A percentile compares a stretch with the other conserved stretches of the same genome.
These are phyloP conservation scores for Lactuca sativa DNA, from an alignment of 129 eudicot species.

Conservation along the genomic window DNA sequence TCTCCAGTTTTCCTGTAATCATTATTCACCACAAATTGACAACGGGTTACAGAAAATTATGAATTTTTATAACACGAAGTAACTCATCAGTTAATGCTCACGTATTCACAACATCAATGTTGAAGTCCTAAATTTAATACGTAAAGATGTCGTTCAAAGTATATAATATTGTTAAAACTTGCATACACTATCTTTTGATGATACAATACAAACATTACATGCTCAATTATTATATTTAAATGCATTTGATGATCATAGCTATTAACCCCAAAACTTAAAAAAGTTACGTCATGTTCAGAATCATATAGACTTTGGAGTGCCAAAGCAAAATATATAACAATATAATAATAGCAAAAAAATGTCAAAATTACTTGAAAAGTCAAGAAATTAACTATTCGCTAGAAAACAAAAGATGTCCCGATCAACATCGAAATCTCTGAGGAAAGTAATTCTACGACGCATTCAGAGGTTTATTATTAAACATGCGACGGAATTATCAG, in stretches of 20 bases:
- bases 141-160: too few relatives aligned
- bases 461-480: background rate
- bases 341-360: background rate
- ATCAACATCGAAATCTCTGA: background rate
- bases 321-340: background rate
- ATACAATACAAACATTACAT: too few relatives aligned
- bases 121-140: too few relatives aligned
- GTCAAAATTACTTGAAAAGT: background rate
- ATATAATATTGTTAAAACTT: too few relatives aligned
- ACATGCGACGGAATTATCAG: background rate
- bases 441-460: background rate
- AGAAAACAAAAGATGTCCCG: background rate
- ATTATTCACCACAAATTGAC: background rate
- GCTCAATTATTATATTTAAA: too few relatives aligned
- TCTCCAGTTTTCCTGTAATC: conserved; percentile 61
- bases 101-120: too few relatives aligned
- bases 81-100: too few relatives aligned
- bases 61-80: background rate
- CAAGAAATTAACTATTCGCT: background rate
- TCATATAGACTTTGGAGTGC: background rate
- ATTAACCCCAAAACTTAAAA: too few relatives aligned
- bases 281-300: background rate
- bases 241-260: background rate
- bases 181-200: too few relatives aligned
- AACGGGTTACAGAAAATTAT: background rate